Base-by-base conservation (phyloP, 805 yeast genomes). In the Ogataea pignaliae region DNA sequence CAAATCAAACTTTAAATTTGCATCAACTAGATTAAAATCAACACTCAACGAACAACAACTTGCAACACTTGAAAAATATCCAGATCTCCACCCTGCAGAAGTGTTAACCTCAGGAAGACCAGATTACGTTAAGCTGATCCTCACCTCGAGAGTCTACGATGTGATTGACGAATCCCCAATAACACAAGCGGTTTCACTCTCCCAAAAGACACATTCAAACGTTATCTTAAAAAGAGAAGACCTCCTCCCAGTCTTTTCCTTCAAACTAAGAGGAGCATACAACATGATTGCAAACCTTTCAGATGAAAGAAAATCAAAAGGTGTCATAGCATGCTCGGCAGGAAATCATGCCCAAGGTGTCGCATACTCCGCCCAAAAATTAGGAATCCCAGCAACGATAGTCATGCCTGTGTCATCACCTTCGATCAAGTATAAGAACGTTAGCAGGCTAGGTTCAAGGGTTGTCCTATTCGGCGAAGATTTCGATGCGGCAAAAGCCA, bases 291-390 rank as follows among this genome's bases (percentile, higher is more conserved):
- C 98, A 31, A 87, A 91, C 56, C 67, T 93, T 40, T 79, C 81
- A 42, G 67, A 77, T n/a, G 78, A 75, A 37, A 71, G 82, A 54
- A 75, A 83, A 51, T 56, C 88, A 63, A 72, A 76, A 39, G 99
- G 99, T 55, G 97, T 93, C 43, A 85, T 95, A 61, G 97, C 98
- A 0, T 93, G 98, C 59, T 88, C 97, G 29, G 99, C 99, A 3
- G 99, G 99, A 31, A 93, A 93, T 65, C 99, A 93, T 57, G 99
- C 99, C 1, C 99, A 93, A 63, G 99, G 99, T 53, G 98, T 93
- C 12, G 99, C 99, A 0, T 91, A 68, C 62, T 85, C 96, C 17
- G 96, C 98, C 3, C 81, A 79, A 47, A 79, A 83, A 47, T 71
- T 93, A 59, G 84, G 83, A 26, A 88, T 93, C 42, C 93, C 96